These are phyloP conservation scores for Neurospora sp. DNA, from an alignment of 495 filamentous ascomycete genomes.

Conservation along the genomic window DNA sequence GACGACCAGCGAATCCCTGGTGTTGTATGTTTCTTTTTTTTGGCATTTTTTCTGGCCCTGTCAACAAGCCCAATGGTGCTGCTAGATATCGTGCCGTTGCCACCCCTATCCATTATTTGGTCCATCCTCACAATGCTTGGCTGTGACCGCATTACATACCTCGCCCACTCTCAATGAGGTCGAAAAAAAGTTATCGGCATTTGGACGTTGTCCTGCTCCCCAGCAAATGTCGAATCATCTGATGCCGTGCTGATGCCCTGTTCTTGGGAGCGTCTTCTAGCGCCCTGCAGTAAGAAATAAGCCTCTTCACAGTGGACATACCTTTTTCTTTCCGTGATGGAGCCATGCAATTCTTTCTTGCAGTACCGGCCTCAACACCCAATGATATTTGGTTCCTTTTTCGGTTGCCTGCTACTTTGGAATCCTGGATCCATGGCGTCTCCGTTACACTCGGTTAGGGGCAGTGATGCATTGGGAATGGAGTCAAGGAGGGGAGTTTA, in stretches of 20 bases:
- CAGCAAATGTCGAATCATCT: too few relatives aligned
- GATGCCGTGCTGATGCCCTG: too few relatives aligned
- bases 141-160: too few relatives aligned
- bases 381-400: neutral
- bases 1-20: too few relatives aligned
- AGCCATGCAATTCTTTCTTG: neutral
- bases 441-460: neutral
- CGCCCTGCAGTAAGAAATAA: neutral
- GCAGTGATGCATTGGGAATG: neutral
- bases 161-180: too few relatives aligned
- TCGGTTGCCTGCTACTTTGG: neutral
- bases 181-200: neutral
- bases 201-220: neutral
- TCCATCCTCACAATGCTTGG: neutral
- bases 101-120: neutral
- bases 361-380: neutral
- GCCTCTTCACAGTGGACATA: neutral
- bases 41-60: too few relatives aligned
- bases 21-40: too few relatives aligned
- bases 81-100: too few relatives aligned
- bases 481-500: neutral
- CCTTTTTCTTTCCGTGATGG: neutral
- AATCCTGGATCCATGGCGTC: neutral
- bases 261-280: too few relatives aligned
- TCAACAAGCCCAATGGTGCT: too few relatives aligned